Base-by-base conservation (phyloP, 306 rosid genomes). In the Vigna trinervia region DNA sequence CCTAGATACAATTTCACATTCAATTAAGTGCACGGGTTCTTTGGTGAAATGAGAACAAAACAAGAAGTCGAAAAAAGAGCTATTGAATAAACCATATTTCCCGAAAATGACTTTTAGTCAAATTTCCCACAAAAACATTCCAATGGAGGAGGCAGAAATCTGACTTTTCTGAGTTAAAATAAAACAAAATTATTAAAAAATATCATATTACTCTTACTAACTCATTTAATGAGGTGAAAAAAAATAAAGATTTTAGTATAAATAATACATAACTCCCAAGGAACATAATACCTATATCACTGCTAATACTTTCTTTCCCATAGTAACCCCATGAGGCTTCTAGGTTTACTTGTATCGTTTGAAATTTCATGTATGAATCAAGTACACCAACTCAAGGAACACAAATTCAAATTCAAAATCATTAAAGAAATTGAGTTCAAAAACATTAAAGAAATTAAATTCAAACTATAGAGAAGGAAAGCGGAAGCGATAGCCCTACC, bases 31-130 rank as follows among this genome's bases (percentile, higher is more conserved):
- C 10, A 12, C 9, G 64, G 26, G 20, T 65, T 65, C 43, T 15
- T 48, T 1, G 28, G 46, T 69, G 17, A 69, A 69, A 30, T 48
- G 56, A 48, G 19, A 59, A 59, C 30, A 28, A 59, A n/a, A 73
- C 12, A 74, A 74, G 1, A 57, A 30, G 0, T 30, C 34, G 34
- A 30, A 30, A 30, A 30, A 30, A 30, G 5, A 30, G 34, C 4
- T 30, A 5, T 30, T 30, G 34, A 30, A 30, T 30, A 30, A 30
- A 4, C 34, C 34, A 30, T 4, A 30, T 4, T 30, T 4, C 34
- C 34, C 0, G 34, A 30, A 4, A 30, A 30, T 30, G 34, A 30
- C 34, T 30, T 28, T 28, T 30, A 30, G 4, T 30, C 4, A 30
- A 30, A 30, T 30, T 30, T 30, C 32, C 32, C 4, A 30, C 32